Conservation (phyloP, 768 basidiomycete genomes). For the Collybiopsis luxurians region DNA sequence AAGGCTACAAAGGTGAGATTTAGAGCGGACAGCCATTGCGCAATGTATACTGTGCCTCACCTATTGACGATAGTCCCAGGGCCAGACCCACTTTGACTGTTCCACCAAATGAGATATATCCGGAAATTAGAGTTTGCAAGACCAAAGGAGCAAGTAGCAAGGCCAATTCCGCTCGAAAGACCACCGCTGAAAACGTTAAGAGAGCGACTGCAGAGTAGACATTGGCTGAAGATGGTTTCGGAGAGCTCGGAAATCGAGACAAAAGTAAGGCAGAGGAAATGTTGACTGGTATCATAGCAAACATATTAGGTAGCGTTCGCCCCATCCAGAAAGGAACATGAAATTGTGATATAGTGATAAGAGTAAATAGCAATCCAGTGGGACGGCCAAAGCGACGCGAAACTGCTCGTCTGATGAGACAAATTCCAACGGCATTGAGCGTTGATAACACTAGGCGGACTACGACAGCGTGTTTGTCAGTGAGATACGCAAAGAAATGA, state of each 20-base stretch:
- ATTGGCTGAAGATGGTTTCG: conserved; percentile 30
- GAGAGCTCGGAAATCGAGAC: conserved; percentile 36
- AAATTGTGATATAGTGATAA: conserved; percentile 82
- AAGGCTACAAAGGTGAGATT: conserved; percentile 36
- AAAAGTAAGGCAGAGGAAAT: conserved; percentile 50
- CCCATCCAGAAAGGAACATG: conserved; percentile 94
- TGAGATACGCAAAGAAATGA: neutral
- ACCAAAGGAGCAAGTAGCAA: conserved; percentile 62
- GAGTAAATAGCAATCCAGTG: conserved; percentile 55
- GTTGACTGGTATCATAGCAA: conserved; percentile 75
- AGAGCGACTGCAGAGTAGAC: conserved; percentile 49
- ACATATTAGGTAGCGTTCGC: conserved; percentile 92
- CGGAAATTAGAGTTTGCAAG: conserved; percentile 47
- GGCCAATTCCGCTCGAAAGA: conserved; percentile 79
- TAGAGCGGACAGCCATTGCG: neutral
- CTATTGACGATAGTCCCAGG: conserved; percentile 46
- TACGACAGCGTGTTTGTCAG: conserved; percentile 24
- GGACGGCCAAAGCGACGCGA: conserved; percentile 59
- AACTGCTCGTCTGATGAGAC: conserved; percentile 61
- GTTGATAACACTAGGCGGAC: conserved; percentile 74
- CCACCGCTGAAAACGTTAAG: conserved; percentile 62
- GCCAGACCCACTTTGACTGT: conserved; percentile 50
- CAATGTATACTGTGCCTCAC: conserved; percentile 31
- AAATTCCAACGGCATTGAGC: conserved; percentile 60
- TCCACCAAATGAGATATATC: conserved; percentile 39